Evolutionary conservation across 2,329 filamentous ascomycete species (phyloP), one percentile per base, ranked within the genome.

Genomic region (Trichoderma harzianum): DNA sequence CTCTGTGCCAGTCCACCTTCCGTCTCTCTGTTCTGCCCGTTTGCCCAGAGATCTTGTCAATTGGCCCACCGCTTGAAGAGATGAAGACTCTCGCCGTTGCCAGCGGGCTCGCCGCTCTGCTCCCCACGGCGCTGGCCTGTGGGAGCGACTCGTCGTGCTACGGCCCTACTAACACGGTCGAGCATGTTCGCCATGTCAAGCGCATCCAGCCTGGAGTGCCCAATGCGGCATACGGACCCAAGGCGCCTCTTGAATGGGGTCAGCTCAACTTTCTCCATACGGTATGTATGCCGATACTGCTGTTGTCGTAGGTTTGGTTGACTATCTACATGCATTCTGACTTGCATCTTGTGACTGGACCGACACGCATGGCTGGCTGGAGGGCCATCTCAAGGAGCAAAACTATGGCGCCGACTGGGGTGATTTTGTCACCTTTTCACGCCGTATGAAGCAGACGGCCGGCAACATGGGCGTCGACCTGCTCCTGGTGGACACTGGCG

Each of bases 331-430:
- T 14, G 21, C 24, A 28, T 21, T 34, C 43, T 51, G 18, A n/a
- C 7, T 30, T 12, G 26, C 24, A 24, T 24, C 21, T 53, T 24
- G 21, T 11, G 7, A 11, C n/a, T 21, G 82, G 82, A 89, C 87
- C 3, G 88, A 90, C 73, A 89, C 87, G 0, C 88, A 90, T 76
- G 87, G 87, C 24, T 89, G 88, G 88, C 82, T 90, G 21, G 86
- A 88, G 75, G 87, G 87, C 4, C 87, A 90, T 76, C 78, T 90
- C 73, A 89, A 90, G 75, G 87, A 91, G 79, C 82, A 84, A 75
- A 90, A 89, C 76, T 91, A 90, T 73, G 88, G 89, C 53, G 89
- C 88, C 2, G 89, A 91, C 76, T 91, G 89, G 88, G 89, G 89
- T 28, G 89, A 91, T 77, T 90, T 87, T 78, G 87, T 88, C 55